These are phyloP conservation scores for Niveomyces coronatus DNA, from an alignment of 2,329 filamentous ascomycete species.

Conservation along the genomic window DNA sequence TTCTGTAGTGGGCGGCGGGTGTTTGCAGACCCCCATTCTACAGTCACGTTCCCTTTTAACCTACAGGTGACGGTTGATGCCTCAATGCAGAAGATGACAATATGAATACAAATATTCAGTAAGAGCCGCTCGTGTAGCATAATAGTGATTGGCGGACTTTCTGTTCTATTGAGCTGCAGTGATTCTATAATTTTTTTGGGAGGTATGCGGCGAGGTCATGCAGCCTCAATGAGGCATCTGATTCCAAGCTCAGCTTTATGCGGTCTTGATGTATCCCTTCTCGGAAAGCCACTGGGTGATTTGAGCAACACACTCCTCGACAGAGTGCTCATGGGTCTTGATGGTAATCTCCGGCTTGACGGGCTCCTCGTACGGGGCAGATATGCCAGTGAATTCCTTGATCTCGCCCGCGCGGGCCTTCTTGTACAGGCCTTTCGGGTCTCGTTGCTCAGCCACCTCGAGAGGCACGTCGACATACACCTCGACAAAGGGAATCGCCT, in stretches of 20 bases:
- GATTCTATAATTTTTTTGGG: background rate
- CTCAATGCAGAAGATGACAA: too few species aligned
- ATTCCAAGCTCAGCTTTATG: slow-evolving; percentile 10
- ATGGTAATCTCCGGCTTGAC: slow-evolving; percentile 79
- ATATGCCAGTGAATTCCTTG: slow-evolving; percentile 94
- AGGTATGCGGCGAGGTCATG: too few species aligned
- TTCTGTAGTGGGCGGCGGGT: slow-evolving; percentile 4
- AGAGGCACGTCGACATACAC: slow-evolving; percentile 88
- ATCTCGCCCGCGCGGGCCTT: slow-evolving; percentile 90
- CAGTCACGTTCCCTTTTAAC: background rate
- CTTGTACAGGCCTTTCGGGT: slow-evolving; percentile 97
- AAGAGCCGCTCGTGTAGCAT: too few species aligned
- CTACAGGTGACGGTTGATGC: too few species aligned
- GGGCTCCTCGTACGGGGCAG: slow-evolving; percentile 88
- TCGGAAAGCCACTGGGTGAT: slow-evolving; percentile 72
- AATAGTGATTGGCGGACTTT: too few species aligned
- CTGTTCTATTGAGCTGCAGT: too few species aligned
- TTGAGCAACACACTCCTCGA: slow-evolving; percentile 79
- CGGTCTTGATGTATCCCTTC: slow-evolving; percentile 40
- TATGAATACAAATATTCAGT: too few species aligned
- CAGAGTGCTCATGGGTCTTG: slow-evolving; percentile 66
- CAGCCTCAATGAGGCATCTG: too few species aligned
- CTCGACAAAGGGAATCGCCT: slow-evolving; percentile 79
- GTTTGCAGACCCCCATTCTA: background rate
- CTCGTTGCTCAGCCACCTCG: slow-evolving; percentile 85